Evolutionary conservation across 1,284 basidiomycete species (phyloP).

Genomic region (Kwoniella shivajii): DNA sequence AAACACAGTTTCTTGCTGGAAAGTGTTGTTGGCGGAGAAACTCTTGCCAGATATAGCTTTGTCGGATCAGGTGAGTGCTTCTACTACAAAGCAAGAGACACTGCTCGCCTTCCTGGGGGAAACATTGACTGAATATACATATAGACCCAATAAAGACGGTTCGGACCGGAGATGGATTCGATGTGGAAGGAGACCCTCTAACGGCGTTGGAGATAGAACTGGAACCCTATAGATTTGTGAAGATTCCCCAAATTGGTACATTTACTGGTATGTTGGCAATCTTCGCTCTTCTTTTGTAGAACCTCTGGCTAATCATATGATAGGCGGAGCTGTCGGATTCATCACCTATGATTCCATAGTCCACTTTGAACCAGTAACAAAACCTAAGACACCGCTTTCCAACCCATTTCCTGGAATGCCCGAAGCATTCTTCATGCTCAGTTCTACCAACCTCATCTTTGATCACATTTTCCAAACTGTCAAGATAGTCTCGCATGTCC

Average conservation of each 20-base stretch:
- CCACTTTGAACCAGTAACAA: conserved; percentile 94
- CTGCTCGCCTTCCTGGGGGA: not conserved
- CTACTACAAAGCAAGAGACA: not conserved
- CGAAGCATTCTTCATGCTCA: conserved; percentile 95
- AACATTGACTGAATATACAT: conserved; percentile 8
- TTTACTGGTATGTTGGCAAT: conserved; percentile 71
- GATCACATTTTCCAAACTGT: conserved; percentile 95
- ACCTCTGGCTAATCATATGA: conserved; percentile 66
- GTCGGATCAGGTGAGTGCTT: conserved; percentile 79
- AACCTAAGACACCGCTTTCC: conserved; percentile 61
- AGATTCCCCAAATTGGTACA: conserved; percentile 85
- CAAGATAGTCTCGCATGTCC: conserved; percentile 94
- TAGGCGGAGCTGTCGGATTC: conserved; percentile 95
- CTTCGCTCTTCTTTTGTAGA: conserved; percentile 62
- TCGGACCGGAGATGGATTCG: conserved; percentile 82
- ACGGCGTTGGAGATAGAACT: conserved; percentile 82
- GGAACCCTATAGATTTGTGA: conserved; percentile 81
- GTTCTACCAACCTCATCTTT: conserved; percentile 91
- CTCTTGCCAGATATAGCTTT: conserved; percentile 90
- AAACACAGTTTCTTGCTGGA: conserved; percentile 92
- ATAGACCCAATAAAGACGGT: conserved; percentile 90
- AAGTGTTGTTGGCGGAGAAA: conserved; percentile 88
- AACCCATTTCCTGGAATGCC: conserved; percentile 81
- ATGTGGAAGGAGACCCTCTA: conserved; percentile 85
- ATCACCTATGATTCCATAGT: conserved; percentile 95